Evolutionary conservation across 1,284 basidiomycete species (phyloP).

Genomic region (Ganoderma multipileum): DNA sequence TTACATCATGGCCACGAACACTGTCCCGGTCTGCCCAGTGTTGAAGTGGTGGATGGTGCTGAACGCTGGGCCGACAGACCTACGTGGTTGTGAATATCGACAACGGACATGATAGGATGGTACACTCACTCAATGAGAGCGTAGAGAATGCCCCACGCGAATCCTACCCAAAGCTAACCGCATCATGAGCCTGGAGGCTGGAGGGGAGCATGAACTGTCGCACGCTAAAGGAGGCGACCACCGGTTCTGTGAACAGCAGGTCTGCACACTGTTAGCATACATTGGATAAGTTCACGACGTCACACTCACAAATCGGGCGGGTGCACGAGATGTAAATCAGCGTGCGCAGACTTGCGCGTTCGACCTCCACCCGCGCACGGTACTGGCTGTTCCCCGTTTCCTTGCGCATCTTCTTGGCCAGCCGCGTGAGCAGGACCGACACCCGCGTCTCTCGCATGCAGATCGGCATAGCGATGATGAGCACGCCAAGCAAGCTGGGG

Average conservation of each 20-base stretch:
- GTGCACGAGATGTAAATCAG: constrained; percentile 74
- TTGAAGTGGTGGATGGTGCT: constrained; percentile 69
- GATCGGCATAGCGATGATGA: constrained; percentile 51
- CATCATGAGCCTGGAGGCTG: constrained; percentile 5
- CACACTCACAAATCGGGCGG: constrained; percentile 65
- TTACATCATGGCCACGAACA: constrained; percentile 67
- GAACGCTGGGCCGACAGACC: constrained; percentile 71
- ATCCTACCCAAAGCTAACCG: constrained; percentile 73
- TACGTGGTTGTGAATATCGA: constrained; percentile 32
- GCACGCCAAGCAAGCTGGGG: constrained; percentile 52
- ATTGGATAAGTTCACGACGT: background rate
- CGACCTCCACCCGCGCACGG: constrained; percentile 69
- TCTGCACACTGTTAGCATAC: constrained; percentile 42
- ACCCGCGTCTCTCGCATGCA: constrained; percentile 71
- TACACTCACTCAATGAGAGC: constrained; percentile 65
- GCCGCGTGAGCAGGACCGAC: constrained; percentile 63
- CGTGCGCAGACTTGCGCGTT: constrained; percentile 58
- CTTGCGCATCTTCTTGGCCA: constrained; percentile 66
- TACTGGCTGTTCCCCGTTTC: constrained; percentile 66
- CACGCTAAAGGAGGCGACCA: constrained; percentile 78
- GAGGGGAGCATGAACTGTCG: background rate
- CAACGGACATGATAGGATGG: background rate
- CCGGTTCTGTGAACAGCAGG: constrained; percentile 76
- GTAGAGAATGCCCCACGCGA: constrained; percentile 82
- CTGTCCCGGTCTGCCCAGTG: constrained; percentile 65